phyloP scores from a whole-genome alignment of 768 basidiomycete species.

The Rubroboletus satanas region DNA sequence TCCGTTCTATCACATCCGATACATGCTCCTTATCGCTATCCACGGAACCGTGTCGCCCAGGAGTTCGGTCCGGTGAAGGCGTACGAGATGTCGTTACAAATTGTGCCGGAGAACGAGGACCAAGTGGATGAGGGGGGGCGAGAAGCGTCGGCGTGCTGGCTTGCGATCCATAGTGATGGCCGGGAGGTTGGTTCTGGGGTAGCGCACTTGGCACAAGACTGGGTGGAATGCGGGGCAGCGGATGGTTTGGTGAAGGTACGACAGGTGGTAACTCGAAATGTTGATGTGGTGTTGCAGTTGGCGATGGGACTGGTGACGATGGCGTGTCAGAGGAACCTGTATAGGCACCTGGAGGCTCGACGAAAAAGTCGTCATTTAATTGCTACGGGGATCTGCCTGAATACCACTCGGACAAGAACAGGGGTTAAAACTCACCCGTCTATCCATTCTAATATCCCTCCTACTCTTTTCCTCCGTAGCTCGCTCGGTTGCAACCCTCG shows the following conservation, averaged over 20 bases:
- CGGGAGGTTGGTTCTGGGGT: slow-evolving; percentile 10
- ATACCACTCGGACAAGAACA: slow-evolving; percentile 16
- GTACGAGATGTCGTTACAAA: slow-evolving; percentile 51
- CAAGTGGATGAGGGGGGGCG: slow-evolving; percentile 69
- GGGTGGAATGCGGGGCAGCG: slow-evolving; percentile 38
- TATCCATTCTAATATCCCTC: slow-evolving; percentile 62
- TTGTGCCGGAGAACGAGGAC: slow-evolving; percentile 63
- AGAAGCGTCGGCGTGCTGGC: slow-evolving; percentile 36
- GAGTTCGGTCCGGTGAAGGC: slow-evolving; percentile 58
- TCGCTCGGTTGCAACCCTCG: slow-evolving; percentile 56
- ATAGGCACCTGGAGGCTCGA: slow-evolving; percentile 17
- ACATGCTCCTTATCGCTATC: slow-evolving; percentile 24
- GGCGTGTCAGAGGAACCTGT: slow-evolving; percentile 31
- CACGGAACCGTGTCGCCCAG: slow-evolving; percentile 17
- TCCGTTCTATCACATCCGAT: slow-evolving; percentile 27
- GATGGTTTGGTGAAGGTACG: slow-evolving; percentile 33
- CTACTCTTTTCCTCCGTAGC: slow-evolving; percentile 64
- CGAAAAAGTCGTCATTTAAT: slow-evolving; percentile 21
- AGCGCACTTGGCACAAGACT: slow-evolving; percentile 19
- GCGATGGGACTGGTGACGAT: slow-evolving; percentile 26
- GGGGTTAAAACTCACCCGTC: slow-evolving; percentile 46
- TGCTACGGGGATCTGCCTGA: slow-evolving; percentile 13
- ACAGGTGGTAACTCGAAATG: slow-evolving; percentile 30
- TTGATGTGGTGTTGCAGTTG: slow-evolving; percentile 29
- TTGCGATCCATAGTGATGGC: slow-evolving; percentile 26